Evolutionary conservation across 169 alveolate genomes (phyloP).

Genomic region (Plasmodium coatneyi): DNA sequence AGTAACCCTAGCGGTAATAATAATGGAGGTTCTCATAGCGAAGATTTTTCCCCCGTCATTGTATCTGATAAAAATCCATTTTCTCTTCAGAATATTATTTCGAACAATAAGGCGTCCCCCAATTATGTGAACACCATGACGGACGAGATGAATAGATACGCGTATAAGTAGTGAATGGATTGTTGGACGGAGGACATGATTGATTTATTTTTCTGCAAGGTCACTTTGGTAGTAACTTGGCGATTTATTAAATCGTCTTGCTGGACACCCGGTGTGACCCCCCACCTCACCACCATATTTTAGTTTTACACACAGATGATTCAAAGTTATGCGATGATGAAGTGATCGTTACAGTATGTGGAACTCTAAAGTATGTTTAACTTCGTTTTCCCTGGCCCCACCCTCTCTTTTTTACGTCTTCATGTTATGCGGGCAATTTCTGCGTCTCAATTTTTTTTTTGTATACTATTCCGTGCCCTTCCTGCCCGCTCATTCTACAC

Average conservation of each 20-base stretch:
- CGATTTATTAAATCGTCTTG: neutral
- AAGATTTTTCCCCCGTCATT: slow-evolving; percentile 57
- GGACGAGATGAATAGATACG: slow-evolving; percentile 16
- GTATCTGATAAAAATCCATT: slow-evolving; percentile 76
- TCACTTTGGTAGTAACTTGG: neutral
- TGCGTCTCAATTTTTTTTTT: slow-evolving; percentile 4
- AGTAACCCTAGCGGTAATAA: neutral
- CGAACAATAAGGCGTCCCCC: slow-evolving; percentile 9
- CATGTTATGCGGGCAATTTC: neutral
- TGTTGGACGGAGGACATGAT: neutral
- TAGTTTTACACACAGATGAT: neutral
- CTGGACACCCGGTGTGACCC: neutral
- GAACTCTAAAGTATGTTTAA: neutral
- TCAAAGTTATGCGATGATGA: neutral
- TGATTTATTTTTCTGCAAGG: neutral
- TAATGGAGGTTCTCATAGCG: slow-evolving; percentile 2
- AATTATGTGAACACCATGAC: slow-evolving; percentile 12
- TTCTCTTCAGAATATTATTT: slow-evolving; percentile 64
- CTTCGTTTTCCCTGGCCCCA: neutral
- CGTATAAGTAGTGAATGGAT: neutral
- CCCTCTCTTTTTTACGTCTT: neutral
- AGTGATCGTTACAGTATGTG: neutral
- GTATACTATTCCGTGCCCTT: neutral
- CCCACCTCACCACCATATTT: neutral
- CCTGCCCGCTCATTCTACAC: neutral